Base-by-base conservation (phyloP, 192 early-diverging fungal species). In the Piromyces finnis region DNA sequence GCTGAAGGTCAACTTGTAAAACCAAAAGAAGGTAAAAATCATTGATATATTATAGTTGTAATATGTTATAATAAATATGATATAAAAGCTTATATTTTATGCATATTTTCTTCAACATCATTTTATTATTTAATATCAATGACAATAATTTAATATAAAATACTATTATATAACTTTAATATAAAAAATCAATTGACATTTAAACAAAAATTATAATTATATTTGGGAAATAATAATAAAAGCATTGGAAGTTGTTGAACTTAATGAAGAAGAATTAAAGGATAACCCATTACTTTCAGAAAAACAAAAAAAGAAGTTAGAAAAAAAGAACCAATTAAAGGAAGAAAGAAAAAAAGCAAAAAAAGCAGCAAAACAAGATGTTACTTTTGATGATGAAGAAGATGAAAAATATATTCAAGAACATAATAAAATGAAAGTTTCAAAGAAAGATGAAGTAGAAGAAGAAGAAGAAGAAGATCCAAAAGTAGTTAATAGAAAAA, bases 1-100 rank as follows among this genome's bases (percentile, higher is more conserved):
- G 84, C 90, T 2, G 88, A 90, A 81, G 92, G 93, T 59, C 84
- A 86, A 37, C 80, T 93, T 30, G 82, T 79, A 29, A 83, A 85
- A 78, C 82, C 78, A 39, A 82, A 86, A 81, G 84, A 87, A 29
- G 83, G 88, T 18, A 86, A 85, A 5, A 5, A 17, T 22, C 3
- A 51, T 35, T 35, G 3, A 35, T 35, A 37, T 83, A 85, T 78
- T 79, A 83, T 27, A 79, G 82, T n/a, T 80, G 79, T 28, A 78
- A 79, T n/a, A n/a, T n/a, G n/a, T n/a, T n/a, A n/a, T n/a, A n/a
- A n/a, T n/a, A n/a, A n/a, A n/a, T n/a, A n/a, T n/a, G n/a, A n/a
- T n/a, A n/a, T n/a, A n/a, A n/a, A n/a, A n/a, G n/a, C n/a, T n/a
- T n/a, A n/a, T n/a, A n/a, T n/a, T n/a, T n/a, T n/a, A n/a, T n/a